Conservation (phyloP, 2,329 filamentous ascomycete species). For the Fusarium redolens region DNA sequence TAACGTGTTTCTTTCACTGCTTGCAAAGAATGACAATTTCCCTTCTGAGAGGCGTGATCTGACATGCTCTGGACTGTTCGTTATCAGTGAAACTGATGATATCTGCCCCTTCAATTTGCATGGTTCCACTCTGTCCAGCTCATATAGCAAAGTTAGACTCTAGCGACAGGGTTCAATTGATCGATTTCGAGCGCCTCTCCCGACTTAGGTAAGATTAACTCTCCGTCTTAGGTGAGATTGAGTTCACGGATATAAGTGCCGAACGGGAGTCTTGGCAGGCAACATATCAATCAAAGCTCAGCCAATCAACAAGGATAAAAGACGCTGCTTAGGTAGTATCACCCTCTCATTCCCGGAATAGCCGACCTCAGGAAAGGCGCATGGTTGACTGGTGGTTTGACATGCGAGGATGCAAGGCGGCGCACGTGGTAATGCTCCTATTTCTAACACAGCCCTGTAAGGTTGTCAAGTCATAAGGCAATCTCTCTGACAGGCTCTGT, state of each 20-base stretch:
- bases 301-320: neutral
- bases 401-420: no score
- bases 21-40: accelerated
- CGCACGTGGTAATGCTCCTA: neutral
- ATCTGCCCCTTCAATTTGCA: neutral
- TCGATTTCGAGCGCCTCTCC: neutral
- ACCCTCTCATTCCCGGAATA: neutral
- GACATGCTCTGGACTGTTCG: accelerated
- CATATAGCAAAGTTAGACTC: no score
- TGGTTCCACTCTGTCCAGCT: no score
- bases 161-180: neutral
- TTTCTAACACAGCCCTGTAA: neutral
- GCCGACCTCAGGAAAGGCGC: neutral
- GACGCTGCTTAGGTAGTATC: neutral
- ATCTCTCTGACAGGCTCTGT: neutral
- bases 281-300: neutral
- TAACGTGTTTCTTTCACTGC: accelerated
- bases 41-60: neutral
- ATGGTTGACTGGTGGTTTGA: no score
- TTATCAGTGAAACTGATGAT: neutral
- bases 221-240: neutral
- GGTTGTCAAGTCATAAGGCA: neutral
- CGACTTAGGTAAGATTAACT: neutral
- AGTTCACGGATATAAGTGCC: neutral
- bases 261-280: neutral